Evolutionary conservation across 768 basidiomycete species (phyloP), one percentile per base, ranked within the genome.

Genomic region (Mycena pura): DNA sequence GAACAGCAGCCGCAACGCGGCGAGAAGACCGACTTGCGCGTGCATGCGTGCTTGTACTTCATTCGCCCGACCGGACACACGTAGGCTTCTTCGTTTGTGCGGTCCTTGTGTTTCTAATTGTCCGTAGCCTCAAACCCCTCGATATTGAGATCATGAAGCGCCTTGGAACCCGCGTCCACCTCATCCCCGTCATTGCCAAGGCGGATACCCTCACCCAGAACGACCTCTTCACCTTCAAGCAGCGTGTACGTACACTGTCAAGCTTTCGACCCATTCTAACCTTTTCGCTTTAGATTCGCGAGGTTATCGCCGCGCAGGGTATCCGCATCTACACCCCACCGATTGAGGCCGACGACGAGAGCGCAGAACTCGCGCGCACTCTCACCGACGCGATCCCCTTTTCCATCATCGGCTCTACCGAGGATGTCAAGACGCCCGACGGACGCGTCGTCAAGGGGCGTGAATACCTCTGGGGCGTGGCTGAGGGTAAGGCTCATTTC

Each of bases 61-160:
- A 92, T 99, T 73, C 83, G 96, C 58, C 90, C 97, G 10, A 95
- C 95, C 0, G 97, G 97, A 27, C 95, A 97, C 76, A 93, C 96
- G 96, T 97, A 73, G 74, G 93, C 83, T 52, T 52, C 14, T 25
- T 52, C 24, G 13, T 6, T 66, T 55, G 43, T 61, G 31, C 9
- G n/a, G n/a, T 15, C 24, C n/a, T 28, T 36, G 5, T 49, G 34
- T 39, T 56, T 57, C 39, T 47, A 31, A 44, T 40, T 14, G 38
- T 51, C 32, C 28, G 27, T 19, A 95, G 95, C 0, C 80, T 99
- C 67, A 99, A 98, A 78, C 97, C 97, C 21, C 85, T 99, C 45
- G 97, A 99, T 73, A 96, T 99, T 68, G 97, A 99, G 78, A 95
- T 98, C 75, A 99, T 99, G 97, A 99, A 98, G 82, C 92, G 95